These are phyloP conservation scores for Psilocybe cubensis DNA, from an alignment of 768 basidiomycete genomes.

Conservation along the genomic window DNA sequence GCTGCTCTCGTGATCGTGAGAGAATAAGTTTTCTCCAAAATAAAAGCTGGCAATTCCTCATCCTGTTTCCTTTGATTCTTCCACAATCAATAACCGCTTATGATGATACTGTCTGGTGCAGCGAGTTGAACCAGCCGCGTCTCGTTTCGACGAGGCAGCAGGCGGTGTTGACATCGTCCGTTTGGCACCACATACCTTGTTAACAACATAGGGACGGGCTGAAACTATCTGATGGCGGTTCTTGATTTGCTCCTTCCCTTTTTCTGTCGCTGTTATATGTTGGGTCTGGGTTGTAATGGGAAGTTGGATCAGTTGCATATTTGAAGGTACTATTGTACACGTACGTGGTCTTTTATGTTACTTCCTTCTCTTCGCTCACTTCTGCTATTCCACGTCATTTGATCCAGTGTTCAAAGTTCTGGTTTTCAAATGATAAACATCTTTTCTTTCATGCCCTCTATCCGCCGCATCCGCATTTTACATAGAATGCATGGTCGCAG, in stretches of 20 bases:
- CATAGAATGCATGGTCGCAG: too few species aligned
- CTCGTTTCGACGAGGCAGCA: constrained; percentile 33
- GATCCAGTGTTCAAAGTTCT: too few species aligned
- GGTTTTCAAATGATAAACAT: too few species aligned
- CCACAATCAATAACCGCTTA: constrained; percentile 51
- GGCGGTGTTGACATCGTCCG: constrained; percentile 62
- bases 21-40: too few species aligned
- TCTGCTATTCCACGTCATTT: too few species aligned
- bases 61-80: constrained; percentile 39
- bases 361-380: too few species aligned
- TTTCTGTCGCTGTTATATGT: background rate
- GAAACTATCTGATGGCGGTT: constrained; percentile 55
- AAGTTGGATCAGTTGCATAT: too few species aligned
- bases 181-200: constrained; percentile 66
- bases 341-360: too few species aligned
- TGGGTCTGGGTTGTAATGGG: too few species aligned
- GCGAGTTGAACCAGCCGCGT: constrained; percentile 56
- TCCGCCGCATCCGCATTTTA: too few species aligned
- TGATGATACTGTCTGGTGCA: constrained; percentile 60
- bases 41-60: constrained; percentile 5
- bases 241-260: background rate
- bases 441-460: too few species aligned
- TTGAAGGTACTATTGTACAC: too few species aligned
- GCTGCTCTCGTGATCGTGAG: constrained; percentile 26
- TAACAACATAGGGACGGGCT: constrained; percentile 63